Conservation (phyloP, 768 basidiomycete genomes). For the Boletus sp. region DNA sequence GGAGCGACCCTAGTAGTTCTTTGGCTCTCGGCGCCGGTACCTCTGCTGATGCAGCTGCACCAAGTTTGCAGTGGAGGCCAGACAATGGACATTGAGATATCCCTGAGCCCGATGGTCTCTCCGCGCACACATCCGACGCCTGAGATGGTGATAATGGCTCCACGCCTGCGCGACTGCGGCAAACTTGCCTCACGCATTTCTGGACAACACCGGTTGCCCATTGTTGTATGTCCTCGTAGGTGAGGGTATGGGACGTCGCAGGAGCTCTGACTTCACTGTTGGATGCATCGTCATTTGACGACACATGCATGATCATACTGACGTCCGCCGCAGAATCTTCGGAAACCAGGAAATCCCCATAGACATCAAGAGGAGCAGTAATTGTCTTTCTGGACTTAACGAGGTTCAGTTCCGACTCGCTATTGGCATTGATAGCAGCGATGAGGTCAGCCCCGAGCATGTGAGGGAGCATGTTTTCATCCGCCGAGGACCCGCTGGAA, state of each 20-base stretch:
- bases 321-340: constrained; percentile 19
- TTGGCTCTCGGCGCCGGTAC: not conserved
- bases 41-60: not conserved
- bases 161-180: constrained; percentile 2
- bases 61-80: constrained; percentile 25
- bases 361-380: not conserved
- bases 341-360: constrained; percentile 10
- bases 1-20: not conserved
- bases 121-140: constrained; percentile 26
- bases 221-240: constrained; percentile 24
- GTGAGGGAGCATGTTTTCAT: constrained; percentile 21
- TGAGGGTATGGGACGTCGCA: constrained; percentile 14
- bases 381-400: not conserved
- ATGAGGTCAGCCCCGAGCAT: constrained; percentile 29
- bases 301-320: constrained; percentile 22
- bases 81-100: constrained; percentile 24
- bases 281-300: constrained; percentile 11
- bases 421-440: constrained; percentile 28
- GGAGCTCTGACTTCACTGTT: constrained; percentile 7
- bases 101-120: constrained; percentile 22
- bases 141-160: constrained; percentile 27
- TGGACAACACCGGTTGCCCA: constrained; percentile 28
- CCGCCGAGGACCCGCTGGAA: constrained; percentile 21
- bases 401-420: constrained; percentile 23
- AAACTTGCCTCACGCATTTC: constrained; percentile 21